Conservation (phyloP, 345 rosid species). For the Populus simonii region DNA sequence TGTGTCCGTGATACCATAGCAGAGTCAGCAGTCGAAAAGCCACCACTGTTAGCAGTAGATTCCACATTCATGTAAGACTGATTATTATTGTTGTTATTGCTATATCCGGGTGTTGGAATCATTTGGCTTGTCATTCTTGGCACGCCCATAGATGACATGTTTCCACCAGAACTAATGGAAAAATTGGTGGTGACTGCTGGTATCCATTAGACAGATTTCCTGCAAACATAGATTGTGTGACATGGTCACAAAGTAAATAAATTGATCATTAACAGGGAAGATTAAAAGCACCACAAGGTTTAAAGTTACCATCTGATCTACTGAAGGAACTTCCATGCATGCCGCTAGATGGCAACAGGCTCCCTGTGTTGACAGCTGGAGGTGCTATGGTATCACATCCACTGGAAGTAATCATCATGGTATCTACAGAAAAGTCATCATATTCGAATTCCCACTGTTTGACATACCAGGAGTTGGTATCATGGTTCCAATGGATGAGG, state of each 20-base stretch:
- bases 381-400: constrained; percentile 51
- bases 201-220: constrained; percentile 64
- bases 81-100: constrained; percentile 35
- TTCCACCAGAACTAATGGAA: constrained; percentile 70
- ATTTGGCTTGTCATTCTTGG: constrained; percentile 71
- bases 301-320: constrained; percentile 47
- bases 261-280: not conserved
- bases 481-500: constrained; percentile 68
- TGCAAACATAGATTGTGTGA: constrained; percentile 29
- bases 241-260: constrained; percentile 4
- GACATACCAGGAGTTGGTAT: constrained; percentile 96
- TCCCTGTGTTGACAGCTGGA: constrained; percentile 47
- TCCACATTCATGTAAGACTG: constrained; percentile 67
- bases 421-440: constrained; percentile 53
- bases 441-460: constrained; percentile 49
- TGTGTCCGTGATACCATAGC: constrained; percentile 50
- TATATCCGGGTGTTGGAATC: constrained; percentile 96
- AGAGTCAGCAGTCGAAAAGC: constrained; percentile 70
- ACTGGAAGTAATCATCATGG: constrained; percentile 44
- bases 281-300: not conserved
- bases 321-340: constrained; percentile 47
- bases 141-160: constrained; percentile 55
- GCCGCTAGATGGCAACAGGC: constrained; percentile 46
- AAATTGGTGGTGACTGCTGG: constrained; percentile 64
- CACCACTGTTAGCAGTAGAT: constrained; percentile 52